Conservation (phyloP, 768 basidiomycete genomes). For the Rhodotorula toruloides region DNA sequence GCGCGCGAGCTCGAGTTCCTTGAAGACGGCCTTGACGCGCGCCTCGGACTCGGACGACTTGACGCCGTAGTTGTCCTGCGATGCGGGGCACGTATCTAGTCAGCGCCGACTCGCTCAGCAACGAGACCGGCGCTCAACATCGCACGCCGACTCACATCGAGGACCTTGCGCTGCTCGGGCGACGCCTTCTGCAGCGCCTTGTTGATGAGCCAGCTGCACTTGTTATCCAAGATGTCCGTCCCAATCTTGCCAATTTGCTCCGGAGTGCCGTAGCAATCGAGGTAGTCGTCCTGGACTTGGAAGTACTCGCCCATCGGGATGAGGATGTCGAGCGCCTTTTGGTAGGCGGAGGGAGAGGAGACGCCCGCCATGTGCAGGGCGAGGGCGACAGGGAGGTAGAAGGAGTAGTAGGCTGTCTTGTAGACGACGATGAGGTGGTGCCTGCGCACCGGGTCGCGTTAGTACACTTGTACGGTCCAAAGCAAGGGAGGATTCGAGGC, state of each 20-base stretch:
- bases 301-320: conserved; percentile 95
- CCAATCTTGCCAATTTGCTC: conserved; percentile 94
- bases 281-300: conserved; percentile 96
- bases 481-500: conserved; percentile 36
- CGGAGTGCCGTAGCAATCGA: conserved; percentile 84
- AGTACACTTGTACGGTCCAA: background rate
- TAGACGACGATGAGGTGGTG: conserved; percentile 89
- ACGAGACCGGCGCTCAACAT: background rate
- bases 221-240: conserved; percentile 97
- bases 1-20: conserved; percentile 57
- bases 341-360: conserved; percentile 58
- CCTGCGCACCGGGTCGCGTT: conserved; percentile 49
- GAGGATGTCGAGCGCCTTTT: conserved; percentile 70
- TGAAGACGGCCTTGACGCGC: conserved; percentile 64
- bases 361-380: conserved; percentile 68
- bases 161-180: conserved; percentile 50
- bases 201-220: conserved; percentile 95
- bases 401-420: conserved; percentile 97
- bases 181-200: conserved; percentile 59
- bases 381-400: conserved; percentile 95
- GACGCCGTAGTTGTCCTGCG: conserved; percentile 65
- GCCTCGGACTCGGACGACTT: conserved; percentile 59
- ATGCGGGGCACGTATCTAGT: conserved; percentile 46
- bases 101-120: background rate
- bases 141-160: conserved; percentile 48